phyloP scores from a whole-genome alignment of 805 yeast genomes.

The Suhomyces kilbournensis region DNA sequence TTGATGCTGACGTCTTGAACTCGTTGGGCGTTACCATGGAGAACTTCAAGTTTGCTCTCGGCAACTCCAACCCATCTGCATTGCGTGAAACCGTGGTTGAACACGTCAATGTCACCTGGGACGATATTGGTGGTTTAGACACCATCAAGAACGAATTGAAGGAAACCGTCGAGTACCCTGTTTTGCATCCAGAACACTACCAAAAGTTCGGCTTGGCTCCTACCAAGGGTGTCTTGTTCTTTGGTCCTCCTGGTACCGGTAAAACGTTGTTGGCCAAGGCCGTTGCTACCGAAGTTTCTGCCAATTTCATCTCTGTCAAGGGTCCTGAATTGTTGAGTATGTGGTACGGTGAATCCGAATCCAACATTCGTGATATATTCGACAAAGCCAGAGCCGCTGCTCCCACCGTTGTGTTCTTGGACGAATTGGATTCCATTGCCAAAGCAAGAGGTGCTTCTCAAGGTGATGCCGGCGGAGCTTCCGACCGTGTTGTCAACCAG shows the following conservation, averaged over 20 bases:
- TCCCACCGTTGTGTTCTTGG: slow-evolving; percentile 97
- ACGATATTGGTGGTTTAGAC: slow-evolving; percentile 98
- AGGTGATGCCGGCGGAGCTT: slow-evolving; percentile 96
- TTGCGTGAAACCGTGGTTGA: slow-evolving; percentile 99
- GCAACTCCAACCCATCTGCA: slow-evolving; percentile 98
- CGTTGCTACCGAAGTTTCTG: slow-evolving; percentile 98
- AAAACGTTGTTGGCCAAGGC: slow-evolving; percentile 97
- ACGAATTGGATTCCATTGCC: slow-evolving; percentile 97
- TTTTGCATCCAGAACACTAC: slow-evolving; percentile 97
- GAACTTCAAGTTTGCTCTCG: slow-evolving; percentile 95
- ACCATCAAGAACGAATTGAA: slow-evolving; percentile 93
- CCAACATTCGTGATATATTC: slow-evolving; percentile 94
- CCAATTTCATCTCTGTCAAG: slow-evolving; percentile 94
- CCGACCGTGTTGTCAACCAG: slow-evolving; percentile 95
- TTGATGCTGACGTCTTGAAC: slow-evolving; percentile 95
- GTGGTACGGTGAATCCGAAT: slow-evolving; percentile 99
- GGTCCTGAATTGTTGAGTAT: slow-evolving; percentile 96
- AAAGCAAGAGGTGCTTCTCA: slow-evolving; percentile 84
- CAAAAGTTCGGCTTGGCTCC: slow-evolving; percentile 98
- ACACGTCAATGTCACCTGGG: slow-evolving; percentile 98
- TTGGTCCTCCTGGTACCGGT: slow-evolving; percentile 99
- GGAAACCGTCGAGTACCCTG: slow-evolving; percentile 99
- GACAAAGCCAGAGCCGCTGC: slow-evolving; percentile 99
- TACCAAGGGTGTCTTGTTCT: slow-evolving; percentile 96
- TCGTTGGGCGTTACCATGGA: slow-evolving; percentile 98